phyloP scores from a whole-genome alignment of 2,329 filamentous ascomycete species.

The Rhinocladiella mackenziei region DNA sequence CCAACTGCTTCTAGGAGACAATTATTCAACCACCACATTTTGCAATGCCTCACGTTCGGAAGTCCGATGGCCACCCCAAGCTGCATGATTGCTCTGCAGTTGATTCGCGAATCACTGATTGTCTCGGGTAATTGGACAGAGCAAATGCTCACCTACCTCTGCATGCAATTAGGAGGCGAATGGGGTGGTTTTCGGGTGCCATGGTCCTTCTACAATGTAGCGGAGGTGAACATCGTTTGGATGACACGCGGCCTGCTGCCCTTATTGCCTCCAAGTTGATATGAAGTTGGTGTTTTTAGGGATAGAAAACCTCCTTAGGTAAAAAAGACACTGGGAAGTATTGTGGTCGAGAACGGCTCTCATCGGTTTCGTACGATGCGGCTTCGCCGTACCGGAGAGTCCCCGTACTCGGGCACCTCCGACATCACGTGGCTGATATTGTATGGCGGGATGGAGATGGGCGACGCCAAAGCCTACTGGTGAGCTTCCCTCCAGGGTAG shows the following conservation, averaged over 20 bases:
- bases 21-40: slow-evolving; percentile 15
- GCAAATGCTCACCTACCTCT: slow-evolving; percentile 13
- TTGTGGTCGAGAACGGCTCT: too few relatives aligned
- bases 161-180: slow-evolving; percentile 22
- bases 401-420: too few relatives aligned
- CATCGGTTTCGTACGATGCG: too few relatives aligned
- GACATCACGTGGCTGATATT: too few relatives aligned
- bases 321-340: too few relatives aligned
- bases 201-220: slow-evolving; percentile 16
- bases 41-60: slow-evolving; percentile 12
- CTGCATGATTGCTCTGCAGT: slow-evolving; percentile 14
- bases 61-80: slow-evolving; percentile 5
- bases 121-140: slow-evolving; percentile 17
- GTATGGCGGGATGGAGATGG: too few relatives aligned
- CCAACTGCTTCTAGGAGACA: slow-evolving; percentile 4
- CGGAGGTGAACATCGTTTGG: slow-evolving; percentile 13
- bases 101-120: slow-evolving; percentile 17
- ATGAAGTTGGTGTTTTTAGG: too few relatives aligned
- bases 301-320: too few relatives aligned
- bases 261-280: background rate
- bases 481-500: too few relatives aligned
- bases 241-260: background rate
- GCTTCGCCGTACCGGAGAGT: too few relatives aligned
- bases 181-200: slow-evolving; percentile 22
- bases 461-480: too few relatives aligned